A percentile compares a stretch with the other conserved stretches of the same genome.
These are phyloP conservation scores for Ilex asprella DNA, from an alignment of 257 asterid genomes.

Conservation along the genomic window DNA sequence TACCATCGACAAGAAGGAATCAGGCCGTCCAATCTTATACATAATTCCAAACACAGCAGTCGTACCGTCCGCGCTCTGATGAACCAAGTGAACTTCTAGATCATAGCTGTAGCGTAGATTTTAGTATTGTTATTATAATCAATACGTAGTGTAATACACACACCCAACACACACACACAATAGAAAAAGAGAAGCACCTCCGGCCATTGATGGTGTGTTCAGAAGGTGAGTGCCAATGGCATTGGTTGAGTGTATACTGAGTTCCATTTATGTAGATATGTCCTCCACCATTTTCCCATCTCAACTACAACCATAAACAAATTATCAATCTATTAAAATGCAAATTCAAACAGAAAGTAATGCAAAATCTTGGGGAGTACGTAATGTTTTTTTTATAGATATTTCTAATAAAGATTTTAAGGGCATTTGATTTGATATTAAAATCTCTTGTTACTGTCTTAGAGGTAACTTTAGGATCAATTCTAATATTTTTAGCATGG, in stretches of 20 bases:
- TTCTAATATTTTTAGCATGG: too few species aligned
- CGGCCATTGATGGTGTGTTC: constrained; percentile 67
- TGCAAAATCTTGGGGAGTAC: too few species aligned
- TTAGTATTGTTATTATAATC: too few species aligned
- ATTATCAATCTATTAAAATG: not conserved
- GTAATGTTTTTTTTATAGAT: too few species aligned
- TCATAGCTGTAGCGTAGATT: constrained; percentile 32
- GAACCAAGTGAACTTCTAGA: constrained; percentile 71
- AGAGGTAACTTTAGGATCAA: too few species aligned
- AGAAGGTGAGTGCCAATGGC: constrained; percentile 86
- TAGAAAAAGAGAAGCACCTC: constrained; percentile 24
- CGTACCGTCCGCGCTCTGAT: constrained; percentile 38
- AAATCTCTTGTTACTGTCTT: too few species aligned
- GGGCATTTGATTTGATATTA: too few species aligned
- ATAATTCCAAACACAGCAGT: constrained; percentile 60
- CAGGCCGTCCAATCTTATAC: constrained; percentile 54
- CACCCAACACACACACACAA: too few species aligned
- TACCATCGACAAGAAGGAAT: constrained; percentile 60
- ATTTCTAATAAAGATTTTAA: too few species aligned
- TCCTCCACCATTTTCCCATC: constrained; percentile 52
- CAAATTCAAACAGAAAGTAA: too few species aligned
- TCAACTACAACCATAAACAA: constrained; percentile 30
- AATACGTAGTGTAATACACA: too few species aligned
- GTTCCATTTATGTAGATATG: constrained; percentile 46
- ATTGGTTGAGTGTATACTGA: constrained; percentile 36